Conservation (phyloP, 805 yeast species). For the Candida maris region DNA sequence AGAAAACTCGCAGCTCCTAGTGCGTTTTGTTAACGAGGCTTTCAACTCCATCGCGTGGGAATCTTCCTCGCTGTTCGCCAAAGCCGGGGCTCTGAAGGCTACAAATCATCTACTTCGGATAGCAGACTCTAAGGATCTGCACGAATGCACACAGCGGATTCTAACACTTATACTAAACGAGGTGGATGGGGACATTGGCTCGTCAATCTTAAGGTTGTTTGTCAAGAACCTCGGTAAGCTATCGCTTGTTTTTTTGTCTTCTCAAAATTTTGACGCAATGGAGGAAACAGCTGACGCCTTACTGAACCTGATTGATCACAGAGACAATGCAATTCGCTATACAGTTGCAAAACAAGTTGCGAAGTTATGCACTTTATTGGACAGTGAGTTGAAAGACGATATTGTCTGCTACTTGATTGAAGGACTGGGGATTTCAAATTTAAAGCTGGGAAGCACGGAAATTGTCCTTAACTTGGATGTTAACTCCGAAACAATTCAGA, state of each 20-base stretch:
- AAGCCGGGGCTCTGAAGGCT: slow-evolving; percentile 19
- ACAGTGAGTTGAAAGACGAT: slow-evolving; percentile 39
- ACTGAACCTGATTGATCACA: slow-evolving; percentile 40
- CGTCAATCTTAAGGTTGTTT: slow-evolving; percentile 16
- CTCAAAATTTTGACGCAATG: slow-evolving; percentile 34
- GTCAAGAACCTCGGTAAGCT: slow-evolving; percentile 40
- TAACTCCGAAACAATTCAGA: slow-evolving; percentile 32
- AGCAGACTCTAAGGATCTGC: slow-evolving; percentile 4
- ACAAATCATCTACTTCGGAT: slow-evolving; percentile 25
- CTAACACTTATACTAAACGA: slow-evolving; percentile 18
- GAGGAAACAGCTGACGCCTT: slow-evolving; percentile 50
- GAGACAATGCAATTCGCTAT: slow-evolving; percentile 57
- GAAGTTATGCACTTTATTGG: slow-evolving; percentile 36
- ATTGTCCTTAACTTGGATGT: slow-evolving; percentile 11
- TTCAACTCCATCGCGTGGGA: slow-evolving; percentile 21
- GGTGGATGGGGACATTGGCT: slow-evolving; percentile 5
- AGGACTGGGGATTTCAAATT: slow-evolving; percentile 30
- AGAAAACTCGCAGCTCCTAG: slow-evolving; percentile 34
- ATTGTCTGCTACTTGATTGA: slow-evolving; percentile 32
- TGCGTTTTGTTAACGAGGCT: slow-evolving; percentile 22
- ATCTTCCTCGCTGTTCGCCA: slow-evolving; percentile 8
- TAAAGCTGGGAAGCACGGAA: slow-evolving; percentile 1
- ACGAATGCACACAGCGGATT: slow-evolving; percentile 9
- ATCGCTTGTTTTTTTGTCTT: slow-evolving; percentile 25
- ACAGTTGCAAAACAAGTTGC: slow-evolving; percentile 65